These are phyloP conservation scores for Trametes pubescens DNA, from an alignment of 1,284 basidiomycete species.

Conservation along the genomic window DNA sequence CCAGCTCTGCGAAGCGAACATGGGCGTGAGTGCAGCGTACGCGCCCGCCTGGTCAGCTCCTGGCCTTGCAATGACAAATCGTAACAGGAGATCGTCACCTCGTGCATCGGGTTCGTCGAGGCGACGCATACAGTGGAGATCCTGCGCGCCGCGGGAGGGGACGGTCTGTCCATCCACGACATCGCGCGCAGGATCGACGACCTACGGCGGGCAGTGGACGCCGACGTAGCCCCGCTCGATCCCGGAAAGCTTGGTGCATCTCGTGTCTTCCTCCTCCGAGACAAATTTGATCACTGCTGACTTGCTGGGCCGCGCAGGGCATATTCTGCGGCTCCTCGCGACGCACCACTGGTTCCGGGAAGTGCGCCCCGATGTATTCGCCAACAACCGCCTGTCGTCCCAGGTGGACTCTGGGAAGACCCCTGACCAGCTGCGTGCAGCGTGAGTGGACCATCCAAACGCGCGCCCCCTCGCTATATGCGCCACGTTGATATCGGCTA, in stretches of 20 bases:
- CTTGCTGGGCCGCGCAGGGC: slow-evolving; percentile 26
- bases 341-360: slow-evolving; percentile 42
- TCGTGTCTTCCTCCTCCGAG: not conserved
- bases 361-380: slow-evolving; percentile 43
- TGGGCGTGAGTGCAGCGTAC: slow-evolving; percentile 56
- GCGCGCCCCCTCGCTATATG: too few relatives aligned
- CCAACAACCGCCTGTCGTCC: slow-evolving; percentile 42
- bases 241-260: slow-evolving; percentile 16
- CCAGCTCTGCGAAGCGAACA: slow-evolving; percentile 67
- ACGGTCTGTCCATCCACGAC: slow-evolving; percentile 40
- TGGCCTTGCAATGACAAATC: not conserved
- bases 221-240: slow-evolving; percentile 6
- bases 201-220: slow-evolving; percentile 29
- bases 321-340: slow-evolving; percentile 41
- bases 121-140: slow-evolving; percentile 40
- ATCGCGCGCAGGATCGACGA: slow-evolving; percentile 25
- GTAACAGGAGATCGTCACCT: not conserved
- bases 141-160: slow-evolving; percentile 45
- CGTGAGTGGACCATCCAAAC: slow-evolving; percentile 11
- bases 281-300: slow-evolving; percentile 2
- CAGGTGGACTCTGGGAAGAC: slow-evolving; percentile 41
- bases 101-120: slow-evolving; percentile 21
- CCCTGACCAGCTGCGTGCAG: slow-evolving; percentile 19
- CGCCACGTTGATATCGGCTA: not conserved
- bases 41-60: not conserved